Evolutionary conservation across 257 asterid species (phyloP), one percentile per base, ranked within the genome.

Genomic region (Nicotiana noctiflora): DNA sequence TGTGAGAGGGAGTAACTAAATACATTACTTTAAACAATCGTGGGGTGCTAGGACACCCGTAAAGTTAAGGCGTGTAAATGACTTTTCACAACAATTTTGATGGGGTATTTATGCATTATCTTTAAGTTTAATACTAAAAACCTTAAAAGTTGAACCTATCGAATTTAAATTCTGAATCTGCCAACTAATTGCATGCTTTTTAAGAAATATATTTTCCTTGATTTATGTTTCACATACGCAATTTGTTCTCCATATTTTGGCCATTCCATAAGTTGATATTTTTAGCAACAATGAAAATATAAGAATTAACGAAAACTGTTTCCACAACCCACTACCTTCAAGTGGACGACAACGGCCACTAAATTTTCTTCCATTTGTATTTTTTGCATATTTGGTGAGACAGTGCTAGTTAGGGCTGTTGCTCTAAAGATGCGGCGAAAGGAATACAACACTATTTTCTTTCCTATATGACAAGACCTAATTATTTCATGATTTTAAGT

Each of bases 341-440:
- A 70, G 46, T 44, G 59, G 34, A 70, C 23, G 59, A 44, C 59
- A 4, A 21, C 46, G 25, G 5, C 21, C 77, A 70, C 77, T 40
- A 44, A 3, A 44, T 31, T 64, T 29, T 64, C 6, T 31, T 64
- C 74, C 49, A 15, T 15, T 31, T 70, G 34, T 12, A 66, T 68
- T 68, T 68, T 32, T 13, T 0, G 18, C 18, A 52, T 52, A 9
- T 66, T 13, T 8, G 75, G 52, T 9, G 75, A 18, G 8, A 66
- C 53, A 32, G 4, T 68, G 55, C 31, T 37, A 37, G 76, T 27
- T 15, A 67, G 6, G 29, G 31, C 4, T 21, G 44, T 19, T 70
- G 6, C n/a, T 19, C 1, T 19, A 31, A 70, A 70, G 77, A 70
- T 70, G 77, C 59, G 59, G 77, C 77, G 57, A 70, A 70, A 70